These are phyloP conservation scores for Cucurbita maxima DNA, from an alignment of 306 rosid species.

Conservation along the genomic window DNA sequence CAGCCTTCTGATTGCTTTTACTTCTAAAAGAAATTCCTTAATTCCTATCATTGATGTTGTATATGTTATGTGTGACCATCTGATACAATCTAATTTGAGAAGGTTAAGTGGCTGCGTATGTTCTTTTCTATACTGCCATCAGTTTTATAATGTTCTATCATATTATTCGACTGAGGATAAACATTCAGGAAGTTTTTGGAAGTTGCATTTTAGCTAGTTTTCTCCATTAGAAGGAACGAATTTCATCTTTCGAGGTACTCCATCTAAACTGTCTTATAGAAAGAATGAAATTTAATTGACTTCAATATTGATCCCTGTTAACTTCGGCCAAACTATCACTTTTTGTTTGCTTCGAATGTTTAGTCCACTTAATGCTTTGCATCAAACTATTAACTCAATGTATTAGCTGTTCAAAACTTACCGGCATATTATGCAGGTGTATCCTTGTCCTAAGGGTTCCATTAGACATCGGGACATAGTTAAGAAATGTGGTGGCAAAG, in stretches of 20 bases:
- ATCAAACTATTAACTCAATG: conserved; percentile 10
- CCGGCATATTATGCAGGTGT: conserved; percentile 35
- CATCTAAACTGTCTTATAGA: neutral
- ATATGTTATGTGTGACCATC: neutral
- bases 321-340: neutral
- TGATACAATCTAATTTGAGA: neutral
- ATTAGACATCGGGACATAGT: conserved; percentile 69
- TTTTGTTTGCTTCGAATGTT: neutral
- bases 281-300: neutral
- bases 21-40: neutral
- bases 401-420: conserved; percentile 7
- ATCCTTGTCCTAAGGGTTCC: conserved; percentile 95
- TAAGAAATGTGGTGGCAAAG: conserved; percentile 61
- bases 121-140: neutral
- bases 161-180: neutral
- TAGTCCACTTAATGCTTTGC: neutral
- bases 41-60: neutral
- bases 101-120: neutral
- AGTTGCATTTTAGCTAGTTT: neutral
- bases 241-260: neutral
- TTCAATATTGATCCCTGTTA: neutral
- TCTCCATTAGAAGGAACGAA: neutral
- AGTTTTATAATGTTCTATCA: neutral
- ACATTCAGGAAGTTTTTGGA: neutral
- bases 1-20: neutral